Evolutionary conservation across 2,329 filamentous ascomycete species (phyloP).

Genomic region (Aspergillus tamarii): DNA sequence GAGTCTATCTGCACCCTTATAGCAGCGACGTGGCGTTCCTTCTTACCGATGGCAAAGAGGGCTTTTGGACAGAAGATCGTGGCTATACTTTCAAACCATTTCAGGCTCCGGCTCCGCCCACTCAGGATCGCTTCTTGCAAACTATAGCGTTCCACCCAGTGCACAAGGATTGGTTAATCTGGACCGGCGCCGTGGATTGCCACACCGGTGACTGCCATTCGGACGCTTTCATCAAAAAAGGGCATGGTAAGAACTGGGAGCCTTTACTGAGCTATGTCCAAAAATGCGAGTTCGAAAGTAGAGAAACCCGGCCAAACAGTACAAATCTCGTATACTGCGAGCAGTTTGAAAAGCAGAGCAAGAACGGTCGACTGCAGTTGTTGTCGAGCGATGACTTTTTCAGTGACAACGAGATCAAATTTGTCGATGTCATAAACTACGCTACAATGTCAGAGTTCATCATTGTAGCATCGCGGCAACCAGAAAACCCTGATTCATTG

Average conservation of each 20-base stretch:
- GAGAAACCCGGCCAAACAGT: conserved; percentile 60
- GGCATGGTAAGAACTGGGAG: conserved; percentile 79
- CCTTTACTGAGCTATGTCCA: conserved; percentile 73
- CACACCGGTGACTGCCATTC: conserved; percentile 67
- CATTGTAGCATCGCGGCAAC: conserved; percentile 72
- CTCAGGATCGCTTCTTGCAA: conserved; percentile 47
- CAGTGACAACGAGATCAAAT: conserved; percentile 61
- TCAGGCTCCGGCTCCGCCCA: conserved; percentile 66
- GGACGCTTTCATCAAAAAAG: conserved; percentile 74
- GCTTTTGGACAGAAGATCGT: conserved; percentile 81
- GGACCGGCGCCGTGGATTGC: conserved; percentile 75
- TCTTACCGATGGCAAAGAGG: conserved; percentile 67
- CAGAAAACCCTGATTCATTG: conserved; percentile 67
- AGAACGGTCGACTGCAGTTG: conserved; percentile 67
- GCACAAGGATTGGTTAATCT: conserved; percentile 87
- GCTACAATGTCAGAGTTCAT: conserved; percentile 98
- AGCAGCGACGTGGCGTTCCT: conserved; percentile 88
- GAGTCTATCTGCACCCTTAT: conserved; percentile 76
- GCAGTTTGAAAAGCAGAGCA: conserved; percentile 65
- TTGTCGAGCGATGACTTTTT: conserved; percentile 81
- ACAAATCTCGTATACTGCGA: conserved; percentile 68
- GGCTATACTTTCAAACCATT: conserved; percentile 75
- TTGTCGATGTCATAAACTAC: conserved; percentile 77
- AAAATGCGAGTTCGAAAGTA: conserved; percentile 85
- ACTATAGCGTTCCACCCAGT: conserved; percentile 81